Evolutionary conservation across 805 yeast species (phyloP), one percentile per base, ranked within the genome.

Genomic region (Metschnikowia continentalis): DNA sequence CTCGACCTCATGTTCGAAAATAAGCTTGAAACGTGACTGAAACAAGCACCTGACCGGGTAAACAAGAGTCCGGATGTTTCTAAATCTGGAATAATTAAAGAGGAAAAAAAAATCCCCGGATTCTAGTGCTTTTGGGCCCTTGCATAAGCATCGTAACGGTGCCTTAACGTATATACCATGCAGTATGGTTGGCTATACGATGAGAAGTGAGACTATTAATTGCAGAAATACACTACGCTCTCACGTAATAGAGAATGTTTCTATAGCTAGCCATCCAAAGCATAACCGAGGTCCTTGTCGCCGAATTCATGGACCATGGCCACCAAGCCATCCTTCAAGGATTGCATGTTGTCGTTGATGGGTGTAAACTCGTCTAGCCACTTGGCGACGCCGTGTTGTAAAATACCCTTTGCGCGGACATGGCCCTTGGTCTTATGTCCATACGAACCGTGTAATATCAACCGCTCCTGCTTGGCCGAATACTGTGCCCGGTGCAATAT

Each of bases 371-470:
- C 57, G 13, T 69, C 68, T 22, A 75, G 56, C 82, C 82, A 78
- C 40, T 69, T 68, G 7, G 72, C 74, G 5, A 77, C 80, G 0
- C 81, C 82, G 54, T 77, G 81, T 60, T 78, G 82, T 44, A 78
- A 69, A n/a, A 78, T 70, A n/a, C 80, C 77, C 53, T 68, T 70
- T 3, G 82, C 81, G 51, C 82, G 64, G 13, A 66, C 56, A 48
- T 65, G 63, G 5, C 81, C 81, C 48, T 61, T 61, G 35, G 68
- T 65, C 20, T 53, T 65, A 54, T 75, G 76, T 3, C 82, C 82
- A 53, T 77, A 76, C 2, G 79, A 72, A 0, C 81, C 82, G 58
- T 78, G 82, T 23, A 78, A 59, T 0, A 81, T 78, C 48, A 76
- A 64, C 46, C 82, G 63, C 48, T 65, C 67, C 33, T 65, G 61